Evolutionary conservation across 2,329 filamentous ascomycete species (phyloP).

Genomic region (Diplodia intermedia): DNA sequence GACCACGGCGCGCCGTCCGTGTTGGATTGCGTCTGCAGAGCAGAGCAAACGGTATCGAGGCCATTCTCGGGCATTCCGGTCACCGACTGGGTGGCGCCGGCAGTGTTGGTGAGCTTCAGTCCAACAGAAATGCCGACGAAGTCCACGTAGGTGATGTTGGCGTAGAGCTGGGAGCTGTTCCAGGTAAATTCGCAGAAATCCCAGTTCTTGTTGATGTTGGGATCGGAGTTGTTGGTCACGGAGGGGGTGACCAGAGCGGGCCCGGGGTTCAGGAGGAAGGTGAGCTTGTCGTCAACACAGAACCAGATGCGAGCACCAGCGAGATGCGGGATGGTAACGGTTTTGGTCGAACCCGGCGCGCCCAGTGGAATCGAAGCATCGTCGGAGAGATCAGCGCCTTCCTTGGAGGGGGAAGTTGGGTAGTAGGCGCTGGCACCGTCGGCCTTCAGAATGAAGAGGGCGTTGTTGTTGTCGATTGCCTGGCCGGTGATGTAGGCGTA

Average conservation of each 20-base stretch:
- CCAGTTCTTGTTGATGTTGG: conserved; percentile 55
- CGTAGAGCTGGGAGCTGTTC: conserved; percentile 56
- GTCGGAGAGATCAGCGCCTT: conserved; percentile 59
- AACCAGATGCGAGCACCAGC: conserved; percentile 78
- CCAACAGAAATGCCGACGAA: conserved; percentile 65
- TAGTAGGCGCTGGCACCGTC: conserved; percentile 72
- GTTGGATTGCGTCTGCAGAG: conserved; percentile 61
- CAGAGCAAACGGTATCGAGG: conserved; percentile 61
- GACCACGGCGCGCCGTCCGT: conserved; percentile 67
- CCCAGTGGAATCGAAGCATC: conserved; percentile 71
- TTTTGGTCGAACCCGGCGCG: conserved; percentile 64
- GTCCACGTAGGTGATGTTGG: conserved; percentile 74
- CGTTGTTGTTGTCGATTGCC: conserved; percentile 65
- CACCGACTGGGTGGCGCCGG: conserved; percentile 54
- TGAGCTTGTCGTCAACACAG: conserved; percentile 65
- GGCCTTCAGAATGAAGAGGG: conserved; percentile 66
- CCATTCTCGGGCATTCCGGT: conserved; percentile 65
- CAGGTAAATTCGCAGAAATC: conserved; percentile 58
- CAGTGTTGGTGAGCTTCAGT: conserved; percentile 52
- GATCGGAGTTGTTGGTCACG: conserved; percentile 66
- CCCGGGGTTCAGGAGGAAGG: conserved; percentile 73
- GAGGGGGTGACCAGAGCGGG: conserved; percentile 78
- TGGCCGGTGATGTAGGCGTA: conserved; percentile 76
- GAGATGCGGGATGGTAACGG: conserved; percentile 71
- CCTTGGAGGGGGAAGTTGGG: conserved; percentile 63